Conservation (phyloP, 2,329 filamentous ascomycete genomes). For the Ophiostoma ulmi region DNA sequence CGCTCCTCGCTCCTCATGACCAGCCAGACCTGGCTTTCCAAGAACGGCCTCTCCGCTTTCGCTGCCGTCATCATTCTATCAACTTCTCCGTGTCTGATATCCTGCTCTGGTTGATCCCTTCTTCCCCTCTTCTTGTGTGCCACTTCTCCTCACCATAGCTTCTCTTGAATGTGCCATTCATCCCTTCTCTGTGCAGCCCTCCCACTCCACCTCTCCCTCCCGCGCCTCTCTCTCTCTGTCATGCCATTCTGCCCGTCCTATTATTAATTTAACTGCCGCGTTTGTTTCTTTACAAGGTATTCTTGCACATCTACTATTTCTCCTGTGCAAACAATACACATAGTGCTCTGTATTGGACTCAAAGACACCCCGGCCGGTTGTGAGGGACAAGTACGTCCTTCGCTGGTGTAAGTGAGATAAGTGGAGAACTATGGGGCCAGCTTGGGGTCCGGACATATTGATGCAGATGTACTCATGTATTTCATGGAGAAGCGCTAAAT, state of each 20-base stretch:
- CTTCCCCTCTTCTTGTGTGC: not conserved
- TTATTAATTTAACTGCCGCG: not conserved
- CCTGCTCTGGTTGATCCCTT: not conserved
- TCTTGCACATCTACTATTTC: no score
- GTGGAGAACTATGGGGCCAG: not conserved
- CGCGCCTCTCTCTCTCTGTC: not conserved
- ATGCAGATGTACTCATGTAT: not conserved
- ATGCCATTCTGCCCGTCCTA: not conserved
- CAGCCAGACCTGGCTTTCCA: not conserved
- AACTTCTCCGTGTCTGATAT: not conserved
- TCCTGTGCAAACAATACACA: no score
- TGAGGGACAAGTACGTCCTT: not conserved
- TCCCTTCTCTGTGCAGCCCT: not conserved
- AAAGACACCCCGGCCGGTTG: not conserved
- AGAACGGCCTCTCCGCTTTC: conserved; percentile 7
- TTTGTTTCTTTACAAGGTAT: not conserved
- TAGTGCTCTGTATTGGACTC: not conserved
- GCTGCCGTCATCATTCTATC: not conserved
- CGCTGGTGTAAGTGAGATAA: conserved; percentile 9
- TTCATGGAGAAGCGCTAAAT: not conserved
- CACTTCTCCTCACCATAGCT: not conserved
- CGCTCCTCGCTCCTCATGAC: not conserved
- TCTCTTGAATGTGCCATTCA: not conserved
- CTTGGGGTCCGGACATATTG: not conserved
- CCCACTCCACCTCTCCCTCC: not conserved